Conservation (phyloP, 2,329 filamentous ascomycete species). For the Ceratocystis cubensis region DNA sequence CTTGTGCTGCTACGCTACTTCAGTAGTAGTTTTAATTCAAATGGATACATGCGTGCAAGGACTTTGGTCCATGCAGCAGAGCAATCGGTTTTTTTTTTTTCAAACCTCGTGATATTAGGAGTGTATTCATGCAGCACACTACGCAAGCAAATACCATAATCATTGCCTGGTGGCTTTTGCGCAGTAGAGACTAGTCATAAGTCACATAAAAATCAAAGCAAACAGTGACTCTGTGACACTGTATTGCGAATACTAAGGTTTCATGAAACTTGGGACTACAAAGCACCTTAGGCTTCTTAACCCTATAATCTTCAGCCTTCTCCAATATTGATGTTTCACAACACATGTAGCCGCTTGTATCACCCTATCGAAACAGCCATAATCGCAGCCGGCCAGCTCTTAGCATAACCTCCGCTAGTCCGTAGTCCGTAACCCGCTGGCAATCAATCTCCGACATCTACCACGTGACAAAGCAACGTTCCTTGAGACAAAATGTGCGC, state of each 20-base stretch:
- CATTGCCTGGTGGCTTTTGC: too few relatives aligned
- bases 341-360: background rate
- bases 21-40: too few relatives aligned
- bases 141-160: background rate
- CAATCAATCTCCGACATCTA: background rate
- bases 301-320: background rate
- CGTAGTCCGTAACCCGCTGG: background rate
- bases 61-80: conserved; percentile 11
- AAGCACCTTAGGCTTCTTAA: background rate
- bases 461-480: background rate
- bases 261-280: background rate
- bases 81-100: too few relatives aligned
- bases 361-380: background rate
- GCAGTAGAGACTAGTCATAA: background rate
- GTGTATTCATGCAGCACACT: background rate
- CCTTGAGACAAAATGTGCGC: background rate
- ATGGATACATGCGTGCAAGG: conserved; percentile 11
- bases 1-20: too few relatives aligned
- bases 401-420: background rate
- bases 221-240: too few relatives aligned
- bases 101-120: background rate
- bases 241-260: background rate
- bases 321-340: background rate
- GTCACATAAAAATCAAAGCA: background rate
- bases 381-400: background rate